These are phyloP conservation scores for Botrytis medusae DNA, from an alignment of 2,329 filamentous ascomycete genomes.

Conservation along the genomic window DNA sequence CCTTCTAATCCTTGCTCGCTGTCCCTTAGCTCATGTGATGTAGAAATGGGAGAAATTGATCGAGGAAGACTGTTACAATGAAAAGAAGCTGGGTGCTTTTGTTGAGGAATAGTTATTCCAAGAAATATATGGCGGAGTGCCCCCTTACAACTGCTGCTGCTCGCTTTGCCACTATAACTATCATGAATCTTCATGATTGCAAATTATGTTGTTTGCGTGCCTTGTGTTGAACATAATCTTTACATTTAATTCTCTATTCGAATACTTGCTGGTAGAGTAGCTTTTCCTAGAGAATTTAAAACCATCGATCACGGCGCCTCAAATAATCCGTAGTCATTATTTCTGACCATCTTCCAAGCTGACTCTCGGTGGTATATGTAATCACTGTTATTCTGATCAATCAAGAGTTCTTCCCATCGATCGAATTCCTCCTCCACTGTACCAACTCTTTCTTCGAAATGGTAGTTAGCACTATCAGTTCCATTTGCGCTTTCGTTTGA, in stretches of 20 bases:
- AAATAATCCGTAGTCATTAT: neutral
- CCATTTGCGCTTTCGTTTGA: neutral
- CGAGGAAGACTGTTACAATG: constrained; percentile 16
- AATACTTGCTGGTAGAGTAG: neutral
- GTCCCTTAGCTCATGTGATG: neutral
- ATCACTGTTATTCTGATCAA: neutral
- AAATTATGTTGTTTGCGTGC: neutral
- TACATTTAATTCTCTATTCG: neutral
- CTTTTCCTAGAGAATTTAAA: neutral
- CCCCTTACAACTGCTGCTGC: neutral
- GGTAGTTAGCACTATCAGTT: neutral
- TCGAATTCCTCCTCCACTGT: neutral
- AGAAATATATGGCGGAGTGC: neutral
- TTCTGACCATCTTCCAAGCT: neutral
- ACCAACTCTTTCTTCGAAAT: neutral
- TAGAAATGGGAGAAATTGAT: constrained; percentile 20
- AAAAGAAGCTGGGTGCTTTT: constrained; percentile 13
- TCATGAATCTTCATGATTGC: neutral
- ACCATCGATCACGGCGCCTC: neutral
- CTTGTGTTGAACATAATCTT: neutral
- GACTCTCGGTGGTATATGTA: neutral
- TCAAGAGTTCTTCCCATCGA: neutral
- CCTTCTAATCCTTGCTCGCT: neutral
- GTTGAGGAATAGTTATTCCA: constrained; percentile 1
- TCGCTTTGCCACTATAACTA: neutral